Base-by-base conservation (phyloP, 495 filamentous ascomycete genomes). In the Hypoxylon subgilvum region DNA sequence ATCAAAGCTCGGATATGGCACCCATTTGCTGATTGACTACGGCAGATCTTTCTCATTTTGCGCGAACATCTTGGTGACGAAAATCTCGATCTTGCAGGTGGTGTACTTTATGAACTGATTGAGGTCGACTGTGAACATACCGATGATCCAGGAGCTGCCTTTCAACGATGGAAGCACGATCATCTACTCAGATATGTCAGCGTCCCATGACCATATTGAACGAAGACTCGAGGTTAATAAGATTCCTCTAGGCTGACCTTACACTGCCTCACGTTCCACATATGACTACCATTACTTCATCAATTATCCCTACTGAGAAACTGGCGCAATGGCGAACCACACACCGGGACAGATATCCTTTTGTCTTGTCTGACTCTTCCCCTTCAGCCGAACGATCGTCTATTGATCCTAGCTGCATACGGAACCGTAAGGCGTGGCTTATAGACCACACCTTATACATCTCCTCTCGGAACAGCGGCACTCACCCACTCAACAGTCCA, bases 11-110 rank as follows among this genome's bases (percentile, higher is more conserved):
- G 14, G 21, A 9, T 2, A 28, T 5, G 13, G 12, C 2, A 4
- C 14, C 22, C 10, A 0, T 12, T 12, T 31, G 36, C 55, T 70
- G 22, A 68, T 32, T 17, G 14, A n/a, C 14, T 32, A 1, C 5
- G 23, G 16, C 36, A 70, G 66, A 62, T 71, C 35, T 71, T 71
- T 36, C 44, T 71, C 0, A 53, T 71, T 49, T 48, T 71, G 13
- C 63, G 69, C 22, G 66, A 71, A 46, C 66, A 71, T 51, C 61
- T 71, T 54, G 69, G 66, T n/a, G 66, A 69, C 19, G 69, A 71
- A 47, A 69, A 71, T 35, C 49, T 71, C 1, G 64, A 69, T 30
- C 48, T 71, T 27, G 69, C 69, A 3, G 66, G 66, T n/a, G 69
- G 69, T 21, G 69, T 71, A 12, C 55, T 71, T 14, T 71, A 71